Conservation (phyloP, 768 basidiomycete genomes). For the Rhodotorula sphaerocarpa region DNA sequence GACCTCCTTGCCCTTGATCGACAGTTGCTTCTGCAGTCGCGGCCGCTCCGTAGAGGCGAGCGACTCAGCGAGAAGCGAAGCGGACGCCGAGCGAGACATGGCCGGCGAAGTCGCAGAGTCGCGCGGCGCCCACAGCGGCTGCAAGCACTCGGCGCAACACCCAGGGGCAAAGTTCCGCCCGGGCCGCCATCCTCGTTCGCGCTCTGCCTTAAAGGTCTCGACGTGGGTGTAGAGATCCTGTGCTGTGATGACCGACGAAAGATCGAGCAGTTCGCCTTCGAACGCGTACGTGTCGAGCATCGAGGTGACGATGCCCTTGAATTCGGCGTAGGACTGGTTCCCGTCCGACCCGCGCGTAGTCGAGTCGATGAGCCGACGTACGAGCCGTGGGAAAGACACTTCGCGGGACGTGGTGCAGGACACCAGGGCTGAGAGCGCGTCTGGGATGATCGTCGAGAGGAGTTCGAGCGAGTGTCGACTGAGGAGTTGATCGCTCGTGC, state of each 20-base stretch:
- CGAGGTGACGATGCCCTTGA: constrained; percentile 78
- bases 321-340: constrained; percentile 68
- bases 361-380: constrained; percentile 80
- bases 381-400: constrained; percentile 82
- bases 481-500: constrained; percentile 24
- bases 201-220: constrained; percentile 48
- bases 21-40: constrained; percentile 29
- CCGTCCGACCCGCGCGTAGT: constrained; percentile 52
- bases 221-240: constrained; percentile 72
- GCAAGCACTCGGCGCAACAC: constrained; percentile 34
- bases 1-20: constrained; percentile 37
- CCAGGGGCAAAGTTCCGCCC: constrained; percentile 5
- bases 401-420: constrained; percentile 69
- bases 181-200: constrained; percentile 43
- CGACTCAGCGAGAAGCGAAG: constrained; percentile 28
- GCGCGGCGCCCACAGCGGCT: constrained; percentile 30
- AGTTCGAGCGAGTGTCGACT: constrained; percentile 48
- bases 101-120: constrained; percentile 20
- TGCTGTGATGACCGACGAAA: constrained; percentile 71
- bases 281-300: constrained; percentile 92
- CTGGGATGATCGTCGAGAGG: constrained; percentile 68
- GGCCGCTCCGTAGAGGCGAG: constrained; percentile 27
- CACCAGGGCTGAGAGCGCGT: constrained; percentile 72
- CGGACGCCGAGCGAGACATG: constrained; percentile 28
- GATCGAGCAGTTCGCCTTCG: constrained; percentile 79